A percentile compares a stretch with the other conserved stretches of the same genome.
These are phyloP conservation scores for Celoporthe dispersa DNA, from an alignment of 2,329 filamentous ascomycete species.

Conservation along the genomic window DNA sequence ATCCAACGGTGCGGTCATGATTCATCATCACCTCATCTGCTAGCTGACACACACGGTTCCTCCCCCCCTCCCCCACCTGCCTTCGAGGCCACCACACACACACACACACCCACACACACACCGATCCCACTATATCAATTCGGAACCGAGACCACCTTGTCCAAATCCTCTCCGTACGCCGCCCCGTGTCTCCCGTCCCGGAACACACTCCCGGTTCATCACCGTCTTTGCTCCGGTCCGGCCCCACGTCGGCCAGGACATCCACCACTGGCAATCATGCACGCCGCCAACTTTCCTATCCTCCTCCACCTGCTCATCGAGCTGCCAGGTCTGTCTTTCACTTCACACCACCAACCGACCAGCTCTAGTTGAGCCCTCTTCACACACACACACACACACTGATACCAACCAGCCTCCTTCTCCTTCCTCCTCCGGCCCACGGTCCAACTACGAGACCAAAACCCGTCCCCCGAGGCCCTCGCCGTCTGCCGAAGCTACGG, in stretches of 20 bases:
- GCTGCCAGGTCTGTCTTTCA: conserved; percentile 12
- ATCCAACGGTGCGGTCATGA: not conserved
- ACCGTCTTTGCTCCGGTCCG: not conserved
- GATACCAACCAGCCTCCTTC: conserved; percentile 42
- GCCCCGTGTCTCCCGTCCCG: not conserved
- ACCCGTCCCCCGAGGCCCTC: conserved; percentile 43
- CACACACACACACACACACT: not conserved
- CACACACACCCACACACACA: not conserved
- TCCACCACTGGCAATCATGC: conserved; percentile 8
- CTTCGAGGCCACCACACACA: not conserved
- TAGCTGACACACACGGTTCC: not conserved
- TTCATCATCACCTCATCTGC: not conserved
- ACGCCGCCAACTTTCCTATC: conserved; percentile 20
- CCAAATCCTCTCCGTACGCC: not conserved
- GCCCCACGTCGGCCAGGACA: not conserved
- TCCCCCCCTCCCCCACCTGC: not conserved
- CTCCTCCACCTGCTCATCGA: conserved; percentile 26
- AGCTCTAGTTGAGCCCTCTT: not conserved
- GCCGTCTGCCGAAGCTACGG: conserved; percentile 54
- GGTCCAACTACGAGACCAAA: conserved; percentile 44
- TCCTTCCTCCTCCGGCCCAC: conserved; percentile 51
- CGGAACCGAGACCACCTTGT: not conserved
- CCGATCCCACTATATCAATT: not conserved
- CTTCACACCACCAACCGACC: too few relatives aligned
- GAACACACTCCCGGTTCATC: not conserved